phyloP scores from a whole-genome alignment of 108 stramenopile species.

The Asterionellopsis glacialis region DNA sequence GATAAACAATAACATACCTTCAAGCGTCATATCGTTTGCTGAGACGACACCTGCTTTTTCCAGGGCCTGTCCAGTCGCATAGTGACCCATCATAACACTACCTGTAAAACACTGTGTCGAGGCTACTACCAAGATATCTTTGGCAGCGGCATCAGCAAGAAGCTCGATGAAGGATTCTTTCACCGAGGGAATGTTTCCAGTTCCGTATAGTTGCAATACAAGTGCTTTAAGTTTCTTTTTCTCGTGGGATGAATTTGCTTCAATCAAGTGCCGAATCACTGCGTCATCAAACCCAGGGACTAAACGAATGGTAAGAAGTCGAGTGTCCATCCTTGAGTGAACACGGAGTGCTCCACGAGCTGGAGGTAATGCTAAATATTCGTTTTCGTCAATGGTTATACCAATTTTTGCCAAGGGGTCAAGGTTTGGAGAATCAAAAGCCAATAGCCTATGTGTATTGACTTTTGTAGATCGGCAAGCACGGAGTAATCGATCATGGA shows the following conservation, averaged over 20 bases:
- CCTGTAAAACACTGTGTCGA: constrained; percentile 91
- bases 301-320: constrained; percentile 77
- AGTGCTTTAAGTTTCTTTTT: constrained; percentile 55
- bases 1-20: no score
- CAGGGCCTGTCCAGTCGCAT: constrained; percentile 85
- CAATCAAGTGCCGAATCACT: constrained; percentile 55
- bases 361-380: constrained; percentile 67
- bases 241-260: constrained; percentile 28
- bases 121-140: constrained; percentile 87
- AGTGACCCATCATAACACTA: constrained; percentile 83
- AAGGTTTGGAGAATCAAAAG: constrained; percentile 95
- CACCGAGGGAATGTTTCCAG: constrained; percentile 86
- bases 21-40: constrained; percentile 94
- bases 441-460: constrained; percentile 76
- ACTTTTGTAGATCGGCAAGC: constrained; percentile 89
- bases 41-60: constrained; percentile 79
- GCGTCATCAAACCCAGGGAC: constrained; percentile 95
- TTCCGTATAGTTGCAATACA: constrained; percentile 94
- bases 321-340: constrained; percentile 84
- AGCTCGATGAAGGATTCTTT: constrained; percentile 72
- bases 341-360: constrained; percentile 78
- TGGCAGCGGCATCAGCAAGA: constrained; percentile 55
- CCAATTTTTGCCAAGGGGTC: constrained; percentile 89
- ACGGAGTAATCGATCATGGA: constrained; percentile 85
- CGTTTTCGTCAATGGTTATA: constrained; percentile 74